These are phyloP conservation scores for Rhododendron ferrugineum DNA, from an alignment of 148 eudicot genomes.

Conservation along the genomic window DNA sequence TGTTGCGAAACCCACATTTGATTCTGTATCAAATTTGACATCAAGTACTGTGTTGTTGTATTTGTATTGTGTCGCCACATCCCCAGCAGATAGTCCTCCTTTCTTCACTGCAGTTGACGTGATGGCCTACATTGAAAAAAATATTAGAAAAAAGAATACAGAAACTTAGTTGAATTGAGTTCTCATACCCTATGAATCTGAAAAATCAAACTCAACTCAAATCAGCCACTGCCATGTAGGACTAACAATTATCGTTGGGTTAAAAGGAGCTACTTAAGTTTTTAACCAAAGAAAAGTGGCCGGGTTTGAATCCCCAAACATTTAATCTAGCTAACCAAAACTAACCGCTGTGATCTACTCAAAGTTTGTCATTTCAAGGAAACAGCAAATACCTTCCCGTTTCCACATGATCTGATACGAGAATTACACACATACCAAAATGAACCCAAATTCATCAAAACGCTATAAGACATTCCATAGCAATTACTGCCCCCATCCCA, in stretches of 20 bases:
- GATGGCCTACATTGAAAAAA: conserved; percentile 18
- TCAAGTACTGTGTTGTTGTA: conserved; percentile 60
- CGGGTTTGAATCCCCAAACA: background rate
- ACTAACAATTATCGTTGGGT: background rate
- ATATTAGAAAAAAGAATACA: background rate
- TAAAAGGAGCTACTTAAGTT: background rate
- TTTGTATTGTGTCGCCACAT: conserved; percentile 71
- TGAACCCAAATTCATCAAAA: background rate
- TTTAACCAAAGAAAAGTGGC: background rate
- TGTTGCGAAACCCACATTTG: conserved; percentile 50
- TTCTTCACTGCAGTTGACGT: conserved; percentile 90
- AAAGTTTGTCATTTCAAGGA: background rate
- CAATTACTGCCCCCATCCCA: background rate
- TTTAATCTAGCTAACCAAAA: background rate
- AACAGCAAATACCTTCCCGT: background rate
- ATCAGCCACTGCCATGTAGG: background rate
- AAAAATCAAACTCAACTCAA: background rate
- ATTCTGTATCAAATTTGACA: conserved; percentile 81
- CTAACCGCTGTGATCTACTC: background rate
- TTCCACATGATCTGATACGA: background rate
- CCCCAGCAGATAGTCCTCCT: conserved; percentile 89
- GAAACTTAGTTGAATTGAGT: background rate
- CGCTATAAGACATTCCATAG: background rate
- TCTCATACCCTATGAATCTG: background rate
- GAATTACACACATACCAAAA: background rate